phyloP scores from a whole-genome alignment of 495 filamentous ascomycete species.

The Penicillium dipodomyicola region DNA sequence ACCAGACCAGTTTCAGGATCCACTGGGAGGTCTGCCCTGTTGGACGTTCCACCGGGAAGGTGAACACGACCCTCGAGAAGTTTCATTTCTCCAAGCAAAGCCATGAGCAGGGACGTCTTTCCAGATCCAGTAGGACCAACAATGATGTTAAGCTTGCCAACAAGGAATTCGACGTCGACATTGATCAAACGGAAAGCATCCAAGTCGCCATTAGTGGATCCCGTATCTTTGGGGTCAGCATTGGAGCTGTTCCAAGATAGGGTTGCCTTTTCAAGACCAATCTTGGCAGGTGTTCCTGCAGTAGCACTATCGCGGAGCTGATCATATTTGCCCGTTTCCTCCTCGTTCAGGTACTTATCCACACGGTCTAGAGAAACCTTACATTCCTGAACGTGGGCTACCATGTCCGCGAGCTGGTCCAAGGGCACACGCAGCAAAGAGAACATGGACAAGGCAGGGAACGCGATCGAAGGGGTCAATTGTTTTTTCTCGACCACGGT shows the following conservation, averaged over 20 bases:
- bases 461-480: conserved; percentile 88
- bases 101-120: conserved; percentile 95
- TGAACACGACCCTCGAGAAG: conserved; percentile 75
- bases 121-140: conserved; percentile 91
- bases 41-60: conserved; percentile 72
- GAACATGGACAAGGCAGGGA: conserved; percentile 95
- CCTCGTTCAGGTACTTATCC: conserved; percentile 90
- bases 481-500: conserved; percentile 87
- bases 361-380: conserved; percentile 97
- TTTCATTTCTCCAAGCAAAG: conserved; percentile 95
- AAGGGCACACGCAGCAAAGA: conserved; percentile 90
- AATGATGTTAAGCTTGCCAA: conserved; percentile 84
- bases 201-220: conserved; percentile 18
- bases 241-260: conserved; percentile 80
- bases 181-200: conserved; percentile 80
- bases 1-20: conserved; percentile 84
- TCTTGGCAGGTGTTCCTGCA: conserved; percentile 57
- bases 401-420: conserved; percentile 97
- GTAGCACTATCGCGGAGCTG: conserved; percentile 70
- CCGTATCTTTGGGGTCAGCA: conserved; percentile 22
- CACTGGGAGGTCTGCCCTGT: conserved; percentile 75
- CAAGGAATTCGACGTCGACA: conserved; percentile 70
- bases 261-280: conserved; percentile 81
- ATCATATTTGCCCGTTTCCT: conserved; percentile 94
- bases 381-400: conserved; percentile 96